Base-by-base conservation (phyloP, 805 yeast genomes). In the Yarrowia osloensis region DNA sequence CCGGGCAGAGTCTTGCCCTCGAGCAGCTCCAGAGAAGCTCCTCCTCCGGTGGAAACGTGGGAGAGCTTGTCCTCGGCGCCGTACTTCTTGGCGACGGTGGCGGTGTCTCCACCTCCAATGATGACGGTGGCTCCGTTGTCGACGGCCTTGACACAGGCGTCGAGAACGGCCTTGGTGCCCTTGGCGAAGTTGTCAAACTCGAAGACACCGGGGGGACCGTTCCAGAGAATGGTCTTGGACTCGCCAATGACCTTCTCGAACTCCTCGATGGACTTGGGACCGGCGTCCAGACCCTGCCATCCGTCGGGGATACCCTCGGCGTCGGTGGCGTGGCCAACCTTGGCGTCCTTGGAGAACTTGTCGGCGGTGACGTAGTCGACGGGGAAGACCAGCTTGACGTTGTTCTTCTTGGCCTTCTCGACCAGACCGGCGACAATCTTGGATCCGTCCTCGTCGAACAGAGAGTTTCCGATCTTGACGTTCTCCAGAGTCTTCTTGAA, bases 181-280 rank as follows among this genome's bases (percentile, higher is more conserved):
- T 81, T 81, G 74, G 97, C 89, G 79, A 95, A 95, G 76, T 85
- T 85, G 74, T 91, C 97, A 77, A 95, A 95, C 85, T 95, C 99
- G 80, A 95, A 95, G 75, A 95, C 99, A 86, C 99, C 99, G 81
- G 99, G 98, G 72, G 99, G 99, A 80, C 99, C 99, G 85, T 95
- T 95, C 99, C 99, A 95, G 79, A 95, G 95, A 76, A 95, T 94
- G 76, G 99, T 95, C 88, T 94, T 92, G 74, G 99, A 96, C 81
- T 88, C 85, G 72, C 89, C 89, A 74, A 95, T 91, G 71, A 97
- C 88, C 72, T 82, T 87, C 73, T 88, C 85, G 79, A 90, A 95
- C 74, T 89, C 84, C 80, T 87, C 85, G 76, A 86, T 84, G 70
- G 97, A 85, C 84, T 90, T 88, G 82, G 92, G 93, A 82, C 99